Percentiles rank a stretch among this genome's conserved stretches.
phyloP scores from a whole-genome alignment of 1,139 yeast species.

The Blastobotrys serpentis region DNA sequence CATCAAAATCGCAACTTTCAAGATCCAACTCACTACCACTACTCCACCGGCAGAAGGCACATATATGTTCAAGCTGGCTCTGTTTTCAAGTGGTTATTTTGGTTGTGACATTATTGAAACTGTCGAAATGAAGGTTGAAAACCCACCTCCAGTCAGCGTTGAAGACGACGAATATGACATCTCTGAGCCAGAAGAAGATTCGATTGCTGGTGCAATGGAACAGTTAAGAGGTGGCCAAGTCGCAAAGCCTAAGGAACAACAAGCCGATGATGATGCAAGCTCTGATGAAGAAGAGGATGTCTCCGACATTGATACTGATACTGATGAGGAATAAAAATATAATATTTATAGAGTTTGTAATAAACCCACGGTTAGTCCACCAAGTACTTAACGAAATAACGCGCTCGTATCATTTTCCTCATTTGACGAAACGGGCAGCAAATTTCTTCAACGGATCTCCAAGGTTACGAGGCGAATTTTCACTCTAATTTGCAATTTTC shows the following conservation, averaged over 20 bases:
- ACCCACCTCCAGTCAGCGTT: slow-evolving; percentile 33
- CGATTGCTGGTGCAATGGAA: slow-evolving; percentile 55
- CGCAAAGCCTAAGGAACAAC: slow-evolving; percentile 25
- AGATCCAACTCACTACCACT: slow-evolving; percentile 67
- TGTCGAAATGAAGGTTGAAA: slow-evolving; percentile 41
- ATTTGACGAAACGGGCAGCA: too few relatives aligned
- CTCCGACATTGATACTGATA: slow-evolving; percentile 34
- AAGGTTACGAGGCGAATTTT: too few relatives aligned
- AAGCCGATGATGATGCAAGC: slow-evolving; percentile 22
- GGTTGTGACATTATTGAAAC: slow-evolving; percentile 42
- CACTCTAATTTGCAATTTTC: too few relatives aligned
- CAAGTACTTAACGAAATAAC: too few relatives aligned
- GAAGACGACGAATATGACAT: slow-evolving; percentile 36
- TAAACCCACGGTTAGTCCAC: too few relatives aligned
- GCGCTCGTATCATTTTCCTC: too few relatives aligned
- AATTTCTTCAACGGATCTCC: too few relatives aligned
- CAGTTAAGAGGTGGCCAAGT: slow-evolving; percentile 61
- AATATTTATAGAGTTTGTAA: slow-evolving; percentile 4
- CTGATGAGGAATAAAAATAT: slow-evolving; percentile 25
- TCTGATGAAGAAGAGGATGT: slow-evolving; percentile 37
- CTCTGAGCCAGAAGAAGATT: slow-evolving; percentile 70
- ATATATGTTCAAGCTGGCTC: slow-evolving; percentile 49
- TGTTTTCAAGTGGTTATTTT: slow-evolving; percentile 39
- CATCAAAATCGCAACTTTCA: slow-evolving; percentile 65
- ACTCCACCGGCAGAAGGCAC: slow-evolving; percentile 67